phyloP scores from a whole-genome alignment of 1,139 yeast genomes.

The Hanseniaspora gamundiae region DNA sequence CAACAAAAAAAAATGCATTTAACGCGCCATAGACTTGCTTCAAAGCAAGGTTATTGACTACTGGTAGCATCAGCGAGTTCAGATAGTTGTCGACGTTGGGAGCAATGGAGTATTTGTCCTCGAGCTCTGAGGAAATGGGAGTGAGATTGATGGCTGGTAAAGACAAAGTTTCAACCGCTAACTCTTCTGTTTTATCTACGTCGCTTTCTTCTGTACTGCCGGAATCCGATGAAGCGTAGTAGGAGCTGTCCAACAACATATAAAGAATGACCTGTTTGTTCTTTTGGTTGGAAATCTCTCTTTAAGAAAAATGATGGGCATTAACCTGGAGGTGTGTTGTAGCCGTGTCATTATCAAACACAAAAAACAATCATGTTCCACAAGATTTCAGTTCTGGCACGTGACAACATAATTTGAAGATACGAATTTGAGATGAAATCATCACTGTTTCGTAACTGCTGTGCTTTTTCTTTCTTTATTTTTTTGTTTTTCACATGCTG shows the following conservation, averaged over 20 bases:
- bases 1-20: background rate
- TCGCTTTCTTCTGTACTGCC: background rate
- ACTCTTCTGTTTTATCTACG: background rate
- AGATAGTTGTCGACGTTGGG: slow-evolving; percentile 12
- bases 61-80: background rate
- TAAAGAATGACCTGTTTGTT: too few species aligned
- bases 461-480: too few species aligned
- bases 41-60: background rate
- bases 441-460: too few species aligned
- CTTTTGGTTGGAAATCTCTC: too few species aligned
- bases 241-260: background rate
- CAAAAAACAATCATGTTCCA: too few species aligned
- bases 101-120: slow-evolving; percentile 16
- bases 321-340: too few species aligned
- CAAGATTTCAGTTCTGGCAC: too few species aligned
- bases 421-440: too few species aligned
- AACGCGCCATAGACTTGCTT: background rate
- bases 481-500: too few species aligned
- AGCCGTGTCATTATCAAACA: too few species aligned
- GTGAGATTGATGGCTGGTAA: slow-evolving; percentile 4
- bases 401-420: too few species aligned
- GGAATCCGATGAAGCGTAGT: background rate
- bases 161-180: background rate
- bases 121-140: slow-evolving; percentile 11
- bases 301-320: too few species aligned